Conservation (phyloP, 2,329 filamentous ascomycete genomes). For the Colletotrichum magnum region DNA sequence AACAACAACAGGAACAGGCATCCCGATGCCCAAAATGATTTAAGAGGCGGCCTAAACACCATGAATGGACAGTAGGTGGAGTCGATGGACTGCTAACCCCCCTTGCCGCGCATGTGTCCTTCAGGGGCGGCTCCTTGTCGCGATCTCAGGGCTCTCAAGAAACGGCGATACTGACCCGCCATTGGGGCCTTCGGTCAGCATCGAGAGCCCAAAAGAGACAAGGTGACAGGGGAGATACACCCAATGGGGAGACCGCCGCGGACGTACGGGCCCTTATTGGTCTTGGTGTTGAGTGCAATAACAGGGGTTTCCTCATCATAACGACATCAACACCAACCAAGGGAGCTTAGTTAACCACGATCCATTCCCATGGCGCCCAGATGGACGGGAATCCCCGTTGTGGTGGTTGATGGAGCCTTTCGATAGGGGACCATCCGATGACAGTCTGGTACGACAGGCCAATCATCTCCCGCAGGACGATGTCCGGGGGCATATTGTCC, state of each 20-base stretch:
- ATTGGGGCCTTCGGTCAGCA: slow-evolving; percentile 1
- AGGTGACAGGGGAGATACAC: neutral
- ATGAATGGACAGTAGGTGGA: slow-evolving; percentile 21
- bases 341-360: no score
- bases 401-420: neutral
- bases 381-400: slow-evolving; percentile 12
- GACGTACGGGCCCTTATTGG: slow-evolving; percentile 21
- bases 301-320: neutral
- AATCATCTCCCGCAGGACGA: slow-evolving; percentile 1
- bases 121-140: slow-evolving; percentile 26
- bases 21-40: neutral
- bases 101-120: slow-evolving; percentile 18
- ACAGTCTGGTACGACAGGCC: neutral
- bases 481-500: neutral
- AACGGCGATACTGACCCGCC: slow-evolving; percentile 23
- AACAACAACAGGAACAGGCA: neutral
- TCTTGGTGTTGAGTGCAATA: neutral
- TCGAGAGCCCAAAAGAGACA: neutral
- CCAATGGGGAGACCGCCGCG: slow-evolving; percentile 4
- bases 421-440: neutral
- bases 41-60: slow-evolving; percentile 38
- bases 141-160: slow-evolving; percentile 1
- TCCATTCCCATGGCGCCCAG: slow-evolving; percentile 1
- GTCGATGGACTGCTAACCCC: neutral
- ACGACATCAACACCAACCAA: no score